Evolutionary conservation across 2,329 filamentous ascomycete genomes (phyloP), one percentile per base, ranked within the genome.

Genomic region (Arthrobotrys conoides): DNA sequence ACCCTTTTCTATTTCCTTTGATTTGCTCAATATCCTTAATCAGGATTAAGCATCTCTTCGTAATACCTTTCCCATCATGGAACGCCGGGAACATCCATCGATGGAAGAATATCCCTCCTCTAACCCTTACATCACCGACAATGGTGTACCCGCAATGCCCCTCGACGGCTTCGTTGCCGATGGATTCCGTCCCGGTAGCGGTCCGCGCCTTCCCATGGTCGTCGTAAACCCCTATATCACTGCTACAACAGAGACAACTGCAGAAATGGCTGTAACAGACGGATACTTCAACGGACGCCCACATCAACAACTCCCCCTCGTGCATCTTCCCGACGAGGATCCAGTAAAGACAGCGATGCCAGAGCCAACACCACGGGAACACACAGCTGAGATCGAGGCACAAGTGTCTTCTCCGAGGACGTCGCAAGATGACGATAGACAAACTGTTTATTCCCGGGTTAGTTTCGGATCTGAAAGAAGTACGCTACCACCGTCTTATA

Each of bases 221-320:
- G 44, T 63, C 41, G 30, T 64, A 51, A 76, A 78, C 68, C 75
- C 75, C 10, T 78, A 78, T 41, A 72, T 78, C 53, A 78, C 75
- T 22, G 64, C 18, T 14, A 78, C 75, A 44, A 78, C 75, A 9
- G 75, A 78, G 66, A 72, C 75, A 51, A 78, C 68, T 27, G 68
- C 75, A 20, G 68, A 78, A 8, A 78, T 78, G 75, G 38, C 57
- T 6, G 75, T 78, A 44, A 72, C 75, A 2, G 75, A 78, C 63
- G 75, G 75, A 41, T 78, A 78, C 46, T 78, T 78, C 63, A 78
- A 78, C 75, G 63, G 75, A n/a, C 75, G 75, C 10, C 68, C 68
- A 53, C 75, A 78, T 30, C 68, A 78, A 30, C 75, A 78, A 30
- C 53, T 78, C 5, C 75, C 75, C 46, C 22, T 78, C 24, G 64